phyloP scores from a whole-genome alignment of 805 yeast species.

The Ogataea ramenticola region DNA sequence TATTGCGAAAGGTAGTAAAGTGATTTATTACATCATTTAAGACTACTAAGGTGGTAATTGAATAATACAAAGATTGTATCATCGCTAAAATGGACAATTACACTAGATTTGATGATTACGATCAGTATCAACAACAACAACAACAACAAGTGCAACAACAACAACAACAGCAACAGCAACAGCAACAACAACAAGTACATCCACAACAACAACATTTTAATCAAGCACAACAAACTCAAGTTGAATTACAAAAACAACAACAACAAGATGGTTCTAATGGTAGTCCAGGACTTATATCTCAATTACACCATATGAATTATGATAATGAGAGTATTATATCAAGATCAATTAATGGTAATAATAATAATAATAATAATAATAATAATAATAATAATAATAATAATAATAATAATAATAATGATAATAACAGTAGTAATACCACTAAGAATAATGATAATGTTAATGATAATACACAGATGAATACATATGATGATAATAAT shows the following conservation, averaged over 20 bases:
- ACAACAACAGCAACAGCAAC: background rate
- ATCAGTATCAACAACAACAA: background rate
- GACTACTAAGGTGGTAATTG: too few relatives aligned
- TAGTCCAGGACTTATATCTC: too few relatives aligned
- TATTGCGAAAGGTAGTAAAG: too few relatives aligned
- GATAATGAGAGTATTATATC: too few relatives aligned
- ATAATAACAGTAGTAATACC: background rate
- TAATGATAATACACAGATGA: too few relatives aligned
- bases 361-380: too few relatives aligned
- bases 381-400: too few relatives aligned
- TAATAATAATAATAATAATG: too few relatives aligned
- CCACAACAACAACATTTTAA: background rate
- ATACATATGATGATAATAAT: background rate
- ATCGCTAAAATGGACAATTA: background rate
- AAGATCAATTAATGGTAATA: too few relatives aligned
- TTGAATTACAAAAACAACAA: background rate
- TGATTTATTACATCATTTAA: too few relatives aligned
- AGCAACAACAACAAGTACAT: background rate
- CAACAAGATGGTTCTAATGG: conserved; percentile 2
- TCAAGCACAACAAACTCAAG: background rate
- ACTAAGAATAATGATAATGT: background rate
- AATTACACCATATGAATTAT: too few relatives aligned
- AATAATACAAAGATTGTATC: too few relatives aligned
- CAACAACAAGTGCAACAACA: conserved; percentile 1
- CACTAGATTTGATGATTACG: background rate